A percentile compares a stretch with the other conserved stretches of the same genome.
These are phyloP conservation scores for Brasilioporus rufonigricans DNA, from an alignment of 768 basidiomycete genomes.

Conservation along the genomic window DNA sequence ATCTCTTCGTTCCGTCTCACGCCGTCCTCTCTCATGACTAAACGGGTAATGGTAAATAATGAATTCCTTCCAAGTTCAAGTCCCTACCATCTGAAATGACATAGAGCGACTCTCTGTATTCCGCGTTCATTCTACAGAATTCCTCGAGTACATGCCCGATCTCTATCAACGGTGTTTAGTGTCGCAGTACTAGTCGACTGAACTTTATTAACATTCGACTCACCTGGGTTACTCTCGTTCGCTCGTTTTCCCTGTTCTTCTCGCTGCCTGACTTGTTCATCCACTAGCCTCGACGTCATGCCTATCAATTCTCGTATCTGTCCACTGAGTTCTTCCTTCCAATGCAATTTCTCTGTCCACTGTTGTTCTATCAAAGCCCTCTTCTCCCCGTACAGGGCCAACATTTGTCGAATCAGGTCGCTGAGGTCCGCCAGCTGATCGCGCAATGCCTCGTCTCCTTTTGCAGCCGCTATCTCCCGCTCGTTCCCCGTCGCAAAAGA, in stretches of 20 bases:
- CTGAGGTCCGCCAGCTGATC: conserved; percentile 61
- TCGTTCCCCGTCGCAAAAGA: not conserved
- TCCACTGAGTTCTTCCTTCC: not conserved
- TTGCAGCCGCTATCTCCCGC: not conserved
- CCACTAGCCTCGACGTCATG: not conserved
- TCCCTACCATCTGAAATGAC: not conserved
- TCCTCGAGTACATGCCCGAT: not conserved
- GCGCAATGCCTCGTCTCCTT: conserved; percentile 47
- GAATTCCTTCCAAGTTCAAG: too few relatives aligned
- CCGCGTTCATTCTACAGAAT: not conserved
- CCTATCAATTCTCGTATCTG: not conserved
- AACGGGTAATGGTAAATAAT: not conserved
- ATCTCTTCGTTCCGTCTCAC: conserved; percentile 58
- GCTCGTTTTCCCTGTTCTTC: not conserved
- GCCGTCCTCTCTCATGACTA: conserved; percentile 56
- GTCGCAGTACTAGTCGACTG: not conserved
- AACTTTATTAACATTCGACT: not conserved
- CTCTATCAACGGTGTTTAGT: not conserved
- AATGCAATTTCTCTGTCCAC: not conserved
- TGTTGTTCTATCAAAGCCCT: not conserved
- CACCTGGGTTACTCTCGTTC: not conserved
- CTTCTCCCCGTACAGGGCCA: conserved; percentile 28
- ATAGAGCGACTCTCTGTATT: not conserved
- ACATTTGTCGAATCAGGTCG: conserved; percentile 60
- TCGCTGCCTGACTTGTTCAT: not conserved